Evolutionary conservation across 345 rosid genomes (phyloP), one percentile per base, ranked within the genome.

Genomic region (Lepidium africanum): DNA sequence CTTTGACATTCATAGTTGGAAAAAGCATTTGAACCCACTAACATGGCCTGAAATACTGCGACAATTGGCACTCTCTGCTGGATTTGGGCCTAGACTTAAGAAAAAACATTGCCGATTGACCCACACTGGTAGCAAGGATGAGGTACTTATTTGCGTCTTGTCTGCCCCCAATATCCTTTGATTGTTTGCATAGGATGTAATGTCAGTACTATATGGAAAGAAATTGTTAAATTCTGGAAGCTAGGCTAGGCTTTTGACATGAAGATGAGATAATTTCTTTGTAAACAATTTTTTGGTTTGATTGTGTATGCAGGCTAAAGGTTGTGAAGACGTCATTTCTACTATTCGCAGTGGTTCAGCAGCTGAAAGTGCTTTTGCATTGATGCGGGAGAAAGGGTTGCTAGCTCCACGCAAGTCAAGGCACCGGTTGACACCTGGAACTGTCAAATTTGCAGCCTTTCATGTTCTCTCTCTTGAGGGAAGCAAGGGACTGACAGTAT

Each of bases 361-460:
- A 42, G 99, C 99, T 71, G 96, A 83, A 73, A 95, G 75, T 84
- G 97, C 99, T 27, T 85, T 95, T 82, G 76, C 89, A 37, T 64
- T 80, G 67, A 95, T 95, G 99, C 85, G 90, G 65, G 97, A 95
- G 71, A 95, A 87, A 76, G 99, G 99, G 52, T 77, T 95, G 50
- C 78, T 95, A 68, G 85, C 83, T 72, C 96, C 99, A 25, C 83
- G 93, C 59, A 89, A 85, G 79, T 91, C 96, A 21, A 89, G 99
- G 82, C 99, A 95, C 78, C 88, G 97, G 50, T 78, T 95, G 84
- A 95, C 99, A 40, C 99, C 99, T 69, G 98, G 99, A 80, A 95
- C 99, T 46, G 99, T 95, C 66, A 91, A 95, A 74, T 95, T 95
- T 86, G 99, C 99, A 5, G 99, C 99, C 61, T 95, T 95, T 77